phyloP scores from a whole-genome alignment of 345 rosid genomes.

The Schrenkiella parvula region DNA sequence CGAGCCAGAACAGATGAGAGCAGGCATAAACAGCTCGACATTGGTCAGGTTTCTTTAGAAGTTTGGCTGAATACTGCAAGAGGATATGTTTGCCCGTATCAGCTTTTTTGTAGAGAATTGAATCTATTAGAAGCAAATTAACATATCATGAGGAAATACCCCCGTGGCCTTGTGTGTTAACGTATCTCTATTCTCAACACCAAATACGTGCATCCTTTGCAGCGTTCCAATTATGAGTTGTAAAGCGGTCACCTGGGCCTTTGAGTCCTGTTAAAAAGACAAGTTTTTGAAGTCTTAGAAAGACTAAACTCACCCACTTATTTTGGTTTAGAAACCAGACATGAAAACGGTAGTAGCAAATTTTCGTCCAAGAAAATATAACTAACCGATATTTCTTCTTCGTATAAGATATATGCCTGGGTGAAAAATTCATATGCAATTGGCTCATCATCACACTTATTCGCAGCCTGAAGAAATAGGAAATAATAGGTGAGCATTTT shows the following conservation, averaged over 20 bases:
- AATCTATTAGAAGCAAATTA: neutral
- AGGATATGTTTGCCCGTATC: slow-evolving; percentile 3
- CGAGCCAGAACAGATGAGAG: slow-evolving; percentile 95
- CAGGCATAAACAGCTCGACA: slow-evolving; percentile 97
- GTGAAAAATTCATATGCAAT: slow-evolving; percentile 98
- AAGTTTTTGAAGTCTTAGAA: slow-evolving; percentile 15
- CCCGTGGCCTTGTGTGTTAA: slow-evolving; percentile 94
- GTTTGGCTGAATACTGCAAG: slow-evolving; percentile 95
- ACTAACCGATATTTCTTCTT: slow-evolving; percentile 97
- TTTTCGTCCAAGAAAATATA: slow-evolving; percentile 5
- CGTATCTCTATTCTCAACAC: slow-evolving; percentile 97
- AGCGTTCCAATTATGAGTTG: slow-evolving; percentile 92
- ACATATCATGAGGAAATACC: slow-evolving; percentile 46
- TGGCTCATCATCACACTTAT: slow-evolving; percentile 90
- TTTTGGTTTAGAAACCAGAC: neutral
- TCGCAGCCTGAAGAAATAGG: slow-evolving; percentile 71
- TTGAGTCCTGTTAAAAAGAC: slow-evolving; percentile 64
- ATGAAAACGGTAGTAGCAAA: neutral
- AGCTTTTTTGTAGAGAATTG: slow-evolving; percentile 18
- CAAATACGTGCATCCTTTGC: slow-evolving; percentile 97
- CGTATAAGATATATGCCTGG: slow-evolving; percentile 95
- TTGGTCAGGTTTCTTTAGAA: slow-evolving; percentile 96
- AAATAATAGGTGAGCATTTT: slow-evolving; percentile 19
- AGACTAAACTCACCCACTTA: neutral
- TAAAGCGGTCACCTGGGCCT: slow-evolving; percentile 89